These are phyloP conservation scores for Apodospora peruviana DNA, from an alignment of 495 filamentous ascomycete genomes.

Conservation along the genomic window DNA sequence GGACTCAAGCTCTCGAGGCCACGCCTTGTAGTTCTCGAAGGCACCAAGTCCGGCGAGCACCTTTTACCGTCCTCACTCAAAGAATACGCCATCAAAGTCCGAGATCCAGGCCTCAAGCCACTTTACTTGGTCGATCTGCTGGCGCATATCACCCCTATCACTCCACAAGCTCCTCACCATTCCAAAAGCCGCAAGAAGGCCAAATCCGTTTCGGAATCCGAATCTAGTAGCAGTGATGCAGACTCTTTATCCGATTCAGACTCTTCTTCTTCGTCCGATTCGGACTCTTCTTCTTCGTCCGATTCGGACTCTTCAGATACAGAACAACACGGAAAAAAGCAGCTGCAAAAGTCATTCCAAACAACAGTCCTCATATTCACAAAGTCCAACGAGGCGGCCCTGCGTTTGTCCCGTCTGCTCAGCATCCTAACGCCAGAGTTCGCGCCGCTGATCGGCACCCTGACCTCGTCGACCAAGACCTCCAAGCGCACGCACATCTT, in stretches of 20 bases:
- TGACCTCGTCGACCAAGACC: constrained; percentile 69
- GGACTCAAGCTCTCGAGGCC: constrained; percentile 68
- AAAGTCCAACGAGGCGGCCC: constrained; percentile 76
- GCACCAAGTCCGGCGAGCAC: constrained; percentile 37
- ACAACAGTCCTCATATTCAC: constrained; percentile 74
- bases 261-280: constrained; percentile 15
- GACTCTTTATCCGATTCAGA: constrained; percentile 26
- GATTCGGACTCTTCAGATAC: constrained; percentile 22
- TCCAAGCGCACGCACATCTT: constrained; percentile 55
- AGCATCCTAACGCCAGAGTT: constrained; percentile 57
- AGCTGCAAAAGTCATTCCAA: constrained; percentile 2
- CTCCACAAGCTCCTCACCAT: too few species aligned
- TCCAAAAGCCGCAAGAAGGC: too few species aligned
- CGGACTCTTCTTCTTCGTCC: constrained; percentile 26
- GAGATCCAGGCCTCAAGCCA: constrained; percentile 74
- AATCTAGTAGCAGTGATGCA: constrained; percentile 16
- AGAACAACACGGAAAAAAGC: background rate
- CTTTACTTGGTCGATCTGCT: constrained; percentile 69
- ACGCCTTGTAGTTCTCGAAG: constrained; percentile 67
- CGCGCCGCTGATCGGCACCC: constrained; percentile 53
- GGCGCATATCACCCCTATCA: background rate
- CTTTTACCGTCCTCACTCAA: constrained; percentile 62
- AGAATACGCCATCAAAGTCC: constrained; percentile 70
- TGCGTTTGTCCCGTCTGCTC: constrained; percentile 75
- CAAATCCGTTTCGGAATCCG: background rate